phyloP scores from a whole-genome alignment of 2,329 filamentous ascomycete species.

The Aspergillus awamori region DNA sequence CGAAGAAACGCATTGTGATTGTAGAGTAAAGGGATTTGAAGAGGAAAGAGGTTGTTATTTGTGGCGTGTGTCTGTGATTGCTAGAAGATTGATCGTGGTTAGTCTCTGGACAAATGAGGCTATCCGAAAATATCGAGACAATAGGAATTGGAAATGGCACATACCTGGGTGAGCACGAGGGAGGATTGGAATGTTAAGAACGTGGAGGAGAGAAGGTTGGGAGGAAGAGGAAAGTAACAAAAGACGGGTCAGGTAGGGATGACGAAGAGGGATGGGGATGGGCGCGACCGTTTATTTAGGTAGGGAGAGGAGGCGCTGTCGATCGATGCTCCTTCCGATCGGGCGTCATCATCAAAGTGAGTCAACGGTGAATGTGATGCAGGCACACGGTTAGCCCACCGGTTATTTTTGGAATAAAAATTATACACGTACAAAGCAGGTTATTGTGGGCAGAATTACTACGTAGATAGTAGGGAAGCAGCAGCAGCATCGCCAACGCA shows the following conservation, averaged over 20 bases:
- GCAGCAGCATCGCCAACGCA: too few species aligned
- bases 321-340: slow-evolving; percentile 1
- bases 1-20: slow-evolving; percentile 19
- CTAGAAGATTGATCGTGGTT: too few species aligned
- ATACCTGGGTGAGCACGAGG: slow-evolving; percentile 1
- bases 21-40: neutral
- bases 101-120: too few species aligned
- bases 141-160: neutral
- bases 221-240: neutral
- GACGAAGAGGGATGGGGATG: neutral
- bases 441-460: too few species aligned
- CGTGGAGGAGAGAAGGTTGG: neutral
- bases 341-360: neutral
- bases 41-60: neutral
- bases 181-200: neutral
- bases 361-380: neutral
- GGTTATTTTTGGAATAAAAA: too few species aligned
- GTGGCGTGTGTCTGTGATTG: too few species aligned
- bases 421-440: too few species aligned
- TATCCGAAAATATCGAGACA: too few species aligned
- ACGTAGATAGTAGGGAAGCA: too few species aligned
- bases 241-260: neutral
- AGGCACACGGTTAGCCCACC: neutral
- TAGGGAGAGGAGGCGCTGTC: neutral
- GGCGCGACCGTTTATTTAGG: neutral